Evolutionary conservation across 1,139 yeast genomes (phyloP), one percentile per base, ranked within the genome.

Genomic region (Taphrina flavorubra): DNA sequence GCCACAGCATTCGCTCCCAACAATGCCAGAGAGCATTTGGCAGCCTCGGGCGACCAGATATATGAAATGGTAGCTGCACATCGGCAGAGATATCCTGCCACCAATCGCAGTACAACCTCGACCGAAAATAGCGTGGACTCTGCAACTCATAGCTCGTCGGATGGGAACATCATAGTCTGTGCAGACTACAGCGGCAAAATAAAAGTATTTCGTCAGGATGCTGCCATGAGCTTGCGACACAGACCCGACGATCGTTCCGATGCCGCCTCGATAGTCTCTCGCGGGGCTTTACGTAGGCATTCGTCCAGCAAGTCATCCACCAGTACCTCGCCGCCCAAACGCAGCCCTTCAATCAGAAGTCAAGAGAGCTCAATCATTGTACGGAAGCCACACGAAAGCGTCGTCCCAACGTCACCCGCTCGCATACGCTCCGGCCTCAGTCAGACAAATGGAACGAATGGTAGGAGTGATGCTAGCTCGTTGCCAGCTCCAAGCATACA

Each of bases 1-100:
- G 86, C 85, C 25, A 94, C 96, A 0, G 75, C 86, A 0, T 86
- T 91, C 79, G 97, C 96, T 0, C 97, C 97, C 0, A 79, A 84
- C n/a, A 80, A 81, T 1, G 87, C 97, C 0, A 82, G 85, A 70
- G 86, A 85, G 69, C 79, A 88, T 16, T 78, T 92, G 65, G 87
- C 88, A 62, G 80, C 87, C 56, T 88, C 96, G 0, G 89, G 89
- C 74, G 97, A 92, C 75, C 85, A 89, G 3, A 85, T 92, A 2
- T 91, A 83, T 76, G 60, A 70, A 62, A 34, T 39, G 31, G 63
- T 58, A 25, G 58, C 31, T 14, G 25, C 68, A 11, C 57, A 55
- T 51, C 56, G 49, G 20, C 39, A 14, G n/a, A 49, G 65, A 20
- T 36, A 49, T 20, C 25, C 62, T 16, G 42, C 58, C 11, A 57